Conservation (phyloP, 1,284 basidiomycete genomes). For the Ceratobasidium sp. region DNA sequence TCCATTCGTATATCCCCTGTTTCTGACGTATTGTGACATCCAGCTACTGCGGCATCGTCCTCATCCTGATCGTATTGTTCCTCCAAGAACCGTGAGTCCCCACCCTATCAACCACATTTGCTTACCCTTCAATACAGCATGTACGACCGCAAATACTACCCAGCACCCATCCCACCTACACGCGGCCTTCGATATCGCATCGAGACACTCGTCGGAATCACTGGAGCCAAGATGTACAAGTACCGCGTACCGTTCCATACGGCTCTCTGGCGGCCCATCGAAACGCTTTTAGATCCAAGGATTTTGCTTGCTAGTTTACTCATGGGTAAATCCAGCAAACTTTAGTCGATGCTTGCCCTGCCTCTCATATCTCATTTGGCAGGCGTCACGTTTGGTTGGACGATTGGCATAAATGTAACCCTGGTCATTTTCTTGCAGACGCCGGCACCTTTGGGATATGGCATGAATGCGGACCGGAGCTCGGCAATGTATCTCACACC, state of each 20-base stretch:
- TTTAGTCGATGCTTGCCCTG: slow-evolving; percentile 61
- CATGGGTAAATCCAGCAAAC: slow-evolving; percentile 56
- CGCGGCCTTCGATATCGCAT: slow-evolving; percentile 63
- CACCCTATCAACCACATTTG: not conserved
- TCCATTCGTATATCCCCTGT: not conserved
- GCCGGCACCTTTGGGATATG: slow-evolving; percentile 65
- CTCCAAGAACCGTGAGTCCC: slow-evolving; percentile 66
- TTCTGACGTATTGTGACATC: not conserved
- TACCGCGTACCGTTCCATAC: slow-evolving; percentile 54
- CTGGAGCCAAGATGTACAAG: slow-evolving; percentile 66
- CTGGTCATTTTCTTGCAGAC: slow-evolving; percentile 71
- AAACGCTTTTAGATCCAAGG: slow-evolving; percentile 57
- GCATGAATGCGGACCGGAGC: slow-evolving; percentile 60
- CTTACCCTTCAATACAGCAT: slow-evolving; percentile 56
- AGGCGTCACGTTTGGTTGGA: slow-evolving; percentile 70
- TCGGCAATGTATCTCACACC: slow-evolving; percentile 69
- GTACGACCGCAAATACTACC: slow-evolving; percentile 69
- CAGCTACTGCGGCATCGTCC: slow-evolving; percentile 54
- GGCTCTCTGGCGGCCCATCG: slow-evolving; percentile 55
- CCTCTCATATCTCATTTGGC: slow-evolving; percentile 45
- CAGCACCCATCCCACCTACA: slow-evolving; percentile 57
- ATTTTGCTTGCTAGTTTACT: slow-evolving; percentile 68
- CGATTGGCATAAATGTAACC: slow-evolving; percentile 77
- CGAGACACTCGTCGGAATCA: slow-evolving; percentile 69
- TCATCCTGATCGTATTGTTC: slow-evolving; percentile 63